Evolutionary conservation across 2,329 filamentous ascomycete genomes (phyloP).

Genomic region (Pestalotiopsis sp.): DNA sequence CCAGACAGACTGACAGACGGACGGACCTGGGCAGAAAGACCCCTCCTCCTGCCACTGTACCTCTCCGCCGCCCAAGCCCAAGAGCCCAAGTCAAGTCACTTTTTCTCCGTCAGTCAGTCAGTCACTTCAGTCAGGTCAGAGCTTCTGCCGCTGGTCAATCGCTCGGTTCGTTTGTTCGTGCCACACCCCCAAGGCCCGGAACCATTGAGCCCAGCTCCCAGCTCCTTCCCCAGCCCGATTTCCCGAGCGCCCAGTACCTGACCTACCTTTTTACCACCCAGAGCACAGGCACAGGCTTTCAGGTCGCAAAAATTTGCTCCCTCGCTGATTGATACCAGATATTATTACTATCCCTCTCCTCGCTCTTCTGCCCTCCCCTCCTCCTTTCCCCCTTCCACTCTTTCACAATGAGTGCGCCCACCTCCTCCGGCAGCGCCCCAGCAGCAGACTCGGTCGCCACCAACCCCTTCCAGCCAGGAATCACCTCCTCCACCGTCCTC

Average conservation of each 20-base stretch:
- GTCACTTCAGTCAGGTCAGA: not conserved
- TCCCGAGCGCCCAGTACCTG: not conserved
- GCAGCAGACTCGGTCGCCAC: slow-evolving; percentile 33
- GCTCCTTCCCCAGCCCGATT: not conserved
- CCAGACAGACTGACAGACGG: not conserved
- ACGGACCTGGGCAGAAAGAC: not conserved
- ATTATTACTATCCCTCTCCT: not conserved
- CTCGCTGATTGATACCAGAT: slow-evolving; percentile 8
- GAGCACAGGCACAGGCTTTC: not conserved
- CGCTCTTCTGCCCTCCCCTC: slow-evolving; percentile 26
- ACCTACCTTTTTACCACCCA: not conserved
- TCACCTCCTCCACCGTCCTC: slow-evolving; percentile 37
- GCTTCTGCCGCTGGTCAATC: not conserved
- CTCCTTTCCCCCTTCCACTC: slow-evolving; percentile 28
- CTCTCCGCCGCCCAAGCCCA: not conserved
- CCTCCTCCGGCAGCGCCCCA: slow-evolving; percentile 34
- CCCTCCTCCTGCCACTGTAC: not conserved
- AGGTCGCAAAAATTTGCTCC: slow-evolving; percentile 10
- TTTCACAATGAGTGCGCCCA: slow-evolving; percentile 38
- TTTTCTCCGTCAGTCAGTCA: not conserved
- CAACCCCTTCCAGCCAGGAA: slow-evolving; percentile 31
- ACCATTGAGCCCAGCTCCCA: not conserved
- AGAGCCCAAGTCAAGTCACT: not conserved
- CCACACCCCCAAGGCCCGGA: slow-evolving; percentile 6
- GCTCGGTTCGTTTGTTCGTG: not conserved